These are phyloP conservation scores for Collariella sp. DNA, from an alignment of 495 filamentous ascomycete genomes.

Conservation along the genomic window DNA sequence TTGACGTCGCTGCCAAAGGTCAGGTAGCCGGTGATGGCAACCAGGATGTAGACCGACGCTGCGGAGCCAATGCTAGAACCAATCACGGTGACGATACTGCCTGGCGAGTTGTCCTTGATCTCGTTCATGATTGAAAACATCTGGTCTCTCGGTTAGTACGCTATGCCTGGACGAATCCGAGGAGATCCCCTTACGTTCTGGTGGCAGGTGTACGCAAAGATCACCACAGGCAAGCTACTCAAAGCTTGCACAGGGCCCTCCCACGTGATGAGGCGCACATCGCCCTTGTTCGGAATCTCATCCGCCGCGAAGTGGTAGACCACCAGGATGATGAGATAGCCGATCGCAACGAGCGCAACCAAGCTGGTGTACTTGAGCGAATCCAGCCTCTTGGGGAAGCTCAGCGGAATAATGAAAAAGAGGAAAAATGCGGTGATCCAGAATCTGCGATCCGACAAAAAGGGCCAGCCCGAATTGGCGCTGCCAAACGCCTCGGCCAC, in stretches of 20 bases:
- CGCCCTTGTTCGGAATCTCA: conserved; percentile 59
- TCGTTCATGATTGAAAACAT: conserved; percentile 99
- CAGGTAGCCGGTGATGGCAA: conserved; percentile 90
- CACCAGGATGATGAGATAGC: conserved; percentile 84
- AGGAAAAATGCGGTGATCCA: conserved; percentile 98
- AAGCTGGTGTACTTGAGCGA: conserved; percentile 96
- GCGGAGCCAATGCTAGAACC: conserved; percentile 74
- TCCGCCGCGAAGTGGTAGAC: conserved; percentile 85
- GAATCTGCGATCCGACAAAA: conserved; percentile 80
- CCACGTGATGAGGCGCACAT: conserved; percentile 65
- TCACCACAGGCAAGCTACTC: conserved; percentile 83
- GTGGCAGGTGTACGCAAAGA: conserved; percentile 98
- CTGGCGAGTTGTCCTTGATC: conserved; percentile 73
- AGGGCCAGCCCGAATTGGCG: conserved; percentile 50
- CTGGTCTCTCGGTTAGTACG: conserved; percentile 35
- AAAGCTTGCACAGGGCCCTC: conserved; percentile 68
- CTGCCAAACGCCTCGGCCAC: conserved; percentile 66
- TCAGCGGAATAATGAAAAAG: conserved; percentile 88
- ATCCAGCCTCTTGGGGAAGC: conserved; percentile 82
- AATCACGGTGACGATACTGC: conserved; percentile 70
- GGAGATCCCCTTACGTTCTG: conserved; percentile 62
- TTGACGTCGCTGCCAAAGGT: conserved; percentile 80
- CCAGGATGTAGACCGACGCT: conserved; percentile 72
- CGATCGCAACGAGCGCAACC: conserved; percentile 84
- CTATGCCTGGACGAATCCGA: neutral